Conservation (phyloP, 2,329 filamentous ascomycete species). For the Neospermospora avenae region DNA sequence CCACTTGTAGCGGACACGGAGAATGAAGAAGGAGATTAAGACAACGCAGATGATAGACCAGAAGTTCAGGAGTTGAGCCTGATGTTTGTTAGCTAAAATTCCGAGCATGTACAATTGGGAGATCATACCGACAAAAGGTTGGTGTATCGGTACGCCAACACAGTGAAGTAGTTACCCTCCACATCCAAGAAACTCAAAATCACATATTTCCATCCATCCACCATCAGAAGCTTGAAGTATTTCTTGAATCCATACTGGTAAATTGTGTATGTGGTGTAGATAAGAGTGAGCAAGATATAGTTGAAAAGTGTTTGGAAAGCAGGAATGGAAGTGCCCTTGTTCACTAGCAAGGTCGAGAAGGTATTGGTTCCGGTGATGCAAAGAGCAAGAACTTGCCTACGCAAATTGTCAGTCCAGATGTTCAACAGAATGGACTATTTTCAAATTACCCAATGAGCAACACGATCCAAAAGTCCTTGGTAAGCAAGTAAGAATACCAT, state of each 20-base stretch:
- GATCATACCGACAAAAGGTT: conserved; percentile 21
- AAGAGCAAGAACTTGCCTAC: conserved; percentile 74
- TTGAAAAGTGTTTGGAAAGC: conserved; percentile 97
- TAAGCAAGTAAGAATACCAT: conserved; percentile 75
- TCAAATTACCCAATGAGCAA: conserved; percentile 64
- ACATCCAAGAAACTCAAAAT: conserved; percentile 93
- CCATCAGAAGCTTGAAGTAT: conserved; percentile 60
- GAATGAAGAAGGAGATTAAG: conserved; percentile 73
- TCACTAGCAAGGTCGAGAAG: conserved; percentile 71
- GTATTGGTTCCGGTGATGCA: conserved; percentile 94
- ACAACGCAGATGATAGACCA: conserved; percentile 97
- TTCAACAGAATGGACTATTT: conserved; percentile 6
- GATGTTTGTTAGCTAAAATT: conserved; percentile 48
- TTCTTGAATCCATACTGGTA: conserved; percentile 73
- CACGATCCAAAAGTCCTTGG: conserved; percentile 84
- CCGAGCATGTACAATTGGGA: not conserved
- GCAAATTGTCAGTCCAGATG: not conserved
- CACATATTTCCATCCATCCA: conserved; percentile 89
- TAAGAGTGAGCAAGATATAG: conserved; percentile 76
- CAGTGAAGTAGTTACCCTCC: conserved; percentile 96
- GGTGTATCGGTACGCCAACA: conserved; percentile 74
- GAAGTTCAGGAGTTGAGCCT: conserved; percentile 95
- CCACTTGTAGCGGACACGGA: conserved; percentile 85
- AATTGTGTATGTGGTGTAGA: conserved; percentile 79
- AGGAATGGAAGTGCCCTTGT: conserved; percentile 72